phyloP scores from a whole-genome alignment of 73 alveolate species.

The Symbiodinium pilosum region DNA sequence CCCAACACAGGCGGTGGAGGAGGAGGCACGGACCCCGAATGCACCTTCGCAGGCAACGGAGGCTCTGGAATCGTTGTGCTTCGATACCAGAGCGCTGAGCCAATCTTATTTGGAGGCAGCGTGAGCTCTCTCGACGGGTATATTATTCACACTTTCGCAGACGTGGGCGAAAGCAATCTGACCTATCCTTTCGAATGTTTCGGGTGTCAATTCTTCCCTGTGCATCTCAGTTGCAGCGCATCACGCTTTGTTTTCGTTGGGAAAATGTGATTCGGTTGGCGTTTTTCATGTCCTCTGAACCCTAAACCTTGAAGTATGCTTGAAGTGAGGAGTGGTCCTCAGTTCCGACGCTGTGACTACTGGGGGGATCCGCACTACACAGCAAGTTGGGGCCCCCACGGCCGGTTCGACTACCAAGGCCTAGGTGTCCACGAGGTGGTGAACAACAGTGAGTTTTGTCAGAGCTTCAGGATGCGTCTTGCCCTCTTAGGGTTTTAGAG shows the following conservation, averaged over 20 bases:
- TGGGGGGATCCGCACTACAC: conserved; percentile 5
- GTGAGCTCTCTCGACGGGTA: background rate
- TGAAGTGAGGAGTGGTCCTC: too few relatives aligned
- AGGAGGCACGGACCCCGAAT: background rate
- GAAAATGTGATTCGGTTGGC: background rate
- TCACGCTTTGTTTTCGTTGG: background rate
- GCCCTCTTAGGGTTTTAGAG: background rate
- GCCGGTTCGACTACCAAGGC: background rate
- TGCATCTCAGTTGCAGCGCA: too few relatives aligned
- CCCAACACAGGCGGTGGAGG: background rate
- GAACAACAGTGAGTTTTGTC: background rate
- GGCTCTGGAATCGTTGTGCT: background rate
- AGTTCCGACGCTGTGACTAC: background rate
- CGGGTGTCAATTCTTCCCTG: too few relatives aligned
- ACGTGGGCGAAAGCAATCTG: background rate
- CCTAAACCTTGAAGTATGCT: background rate
- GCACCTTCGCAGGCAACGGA: background rate
- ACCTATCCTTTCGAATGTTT: background rate
- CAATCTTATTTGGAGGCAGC: background rate
- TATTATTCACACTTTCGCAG: background rate
- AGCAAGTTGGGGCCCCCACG: background rate
- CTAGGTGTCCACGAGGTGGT: background rate
- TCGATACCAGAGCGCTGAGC: background rate
- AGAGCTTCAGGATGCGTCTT: background rate
- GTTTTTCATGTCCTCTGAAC: background rate